Evolutionary conservation across 2,329 filamentous ascomycete genomes (phyloP), one percentile per base, ranked within the genome.

Genomic region (Pseudofabraea citricarpa): DNA sequence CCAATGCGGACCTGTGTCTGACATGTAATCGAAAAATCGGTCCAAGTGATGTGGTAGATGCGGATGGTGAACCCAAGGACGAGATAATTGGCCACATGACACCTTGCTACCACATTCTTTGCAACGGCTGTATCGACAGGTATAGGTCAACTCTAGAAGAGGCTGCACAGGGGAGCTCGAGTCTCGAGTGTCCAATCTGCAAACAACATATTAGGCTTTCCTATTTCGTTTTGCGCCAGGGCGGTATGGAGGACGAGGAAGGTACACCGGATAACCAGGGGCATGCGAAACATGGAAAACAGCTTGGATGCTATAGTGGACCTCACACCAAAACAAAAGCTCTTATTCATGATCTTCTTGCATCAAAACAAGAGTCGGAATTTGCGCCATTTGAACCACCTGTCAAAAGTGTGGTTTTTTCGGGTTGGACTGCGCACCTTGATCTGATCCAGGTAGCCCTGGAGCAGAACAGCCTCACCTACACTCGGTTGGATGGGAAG

Each of bases 381-480:
- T 68, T 67, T 0, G 70, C 78, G 8, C 78, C 81, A 3, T 16
- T 46, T 0, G 67, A 77, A 9, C 77, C 80, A 1, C 90, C 90
- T 0, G 85, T 88, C 66, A 97, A 95, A 63, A 93, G 88, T 20
- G 90, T 98, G 12, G 82, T 98, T 6, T 97, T 97, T 65, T 95
- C 90, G 0, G 84, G 83, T n/a, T 97, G 93, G 90, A 97, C 93
- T 0, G 84, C 86, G 0, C 90, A 97, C 60, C 79, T 98, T 13
- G 90, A 97, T 61, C 77, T 98, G 16, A 95, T 98, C 53, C 82
- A 93, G 59, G 74, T 88, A 39, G 91, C 90, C 0, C 74, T 97
- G 12, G 73, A 80, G 22, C 73, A 79, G 39, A 75, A 75, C 9
- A 72, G 74, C 8, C 87, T 94, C 61, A 70, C 66, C 1, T 90